Evolutionary conservation across 441 rosid genomes (phyloP), one percentile per base, ranked within the genome.

Genomic region (Manihot esculenta): DNA sequence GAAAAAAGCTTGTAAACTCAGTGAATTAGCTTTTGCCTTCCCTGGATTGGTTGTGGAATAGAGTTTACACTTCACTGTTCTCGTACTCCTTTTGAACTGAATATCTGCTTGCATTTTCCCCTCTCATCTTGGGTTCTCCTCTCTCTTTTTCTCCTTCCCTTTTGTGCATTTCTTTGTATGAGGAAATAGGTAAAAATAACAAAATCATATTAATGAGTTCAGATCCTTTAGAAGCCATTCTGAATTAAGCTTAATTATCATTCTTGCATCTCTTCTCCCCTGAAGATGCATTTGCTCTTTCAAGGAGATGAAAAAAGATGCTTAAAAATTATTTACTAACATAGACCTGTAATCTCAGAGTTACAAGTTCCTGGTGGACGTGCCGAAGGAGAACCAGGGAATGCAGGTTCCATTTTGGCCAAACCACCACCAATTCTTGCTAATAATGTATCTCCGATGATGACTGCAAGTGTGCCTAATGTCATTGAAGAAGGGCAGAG

Each of bases 331-430:
- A 3, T 44, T n/a, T 5, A 21, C 1, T 23, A 11, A 7, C 15
- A 61, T 57, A 21, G 23, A 80, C 58, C 35, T 20, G 17, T 64
- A 59, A 66, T 68, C 62, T 58, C 86, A 93, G 98, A 95, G 71
- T 72, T 95, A 68, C 88, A 92, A 79, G 68, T 70, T 26, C 63
- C 74, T 33, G 75, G 78, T 48, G 95, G 85, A 64, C 80, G 86
- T 61, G 50, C 44, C 3, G 96, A 90, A 74, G 94, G 81, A 45
- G 99, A 95, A 77, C 74, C 74, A 0, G 81, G 71, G 70, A 82
- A 66, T 69, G 56, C 65, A 20, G 74, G 62, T 48, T 64, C 71
- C 13, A 23, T 74, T 47, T 70, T 80, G 45, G 68, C 79, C 59
- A 90, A 80, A 74, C 83, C 84, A 73, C 79, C 77, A 24, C 84